Evolutionary conservation across 306 rosid species (phyloP).

Genomic region (Erythrophleum fordii): DNA sequence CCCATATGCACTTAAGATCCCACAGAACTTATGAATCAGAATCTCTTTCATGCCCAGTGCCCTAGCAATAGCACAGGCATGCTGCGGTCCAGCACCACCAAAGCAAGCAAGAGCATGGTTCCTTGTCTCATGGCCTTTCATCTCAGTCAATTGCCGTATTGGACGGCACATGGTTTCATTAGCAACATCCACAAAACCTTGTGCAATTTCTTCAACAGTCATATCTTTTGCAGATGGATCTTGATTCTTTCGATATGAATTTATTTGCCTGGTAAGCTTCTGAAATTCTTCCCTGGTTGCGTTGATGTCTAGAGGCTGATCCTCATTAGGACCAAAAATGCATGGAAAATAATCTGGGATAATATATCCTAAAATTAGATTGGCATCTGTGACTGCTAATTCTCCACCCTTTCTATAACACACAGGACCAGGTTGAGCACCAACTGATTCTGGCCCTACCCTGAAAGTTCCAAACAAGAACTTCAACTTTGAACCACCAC

Average conservation of each 20-base stretch:
- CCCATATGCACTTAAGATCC: constrained; percentile 93
- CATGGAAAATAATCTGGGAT: constrained; percentile 91
- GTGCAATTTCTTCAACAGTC: constrained; percentile 80
- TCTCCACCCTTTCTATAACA: constrained; percentile 90
- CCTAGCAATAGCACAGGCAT: constrained; percentile 94
- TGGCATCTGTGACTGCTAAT: constrained; percentile 91
- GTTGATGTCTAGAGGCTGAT: constrained; percentile 75
- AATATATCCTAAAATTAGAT: constrained; percentile 75
- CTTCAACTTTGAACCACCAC: constrained; percentile 94
- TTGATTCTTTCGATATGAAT: constrained; percentile 61
- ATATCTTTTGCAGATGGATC: constrained; percentile 72
- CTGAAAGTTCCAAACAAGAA: constrained; percentile 85
- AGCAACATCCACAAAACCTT: constrained; percentile 91
- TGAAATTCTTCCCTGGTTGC: constrained; percentile 68
- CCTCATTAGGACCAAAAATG: constrained; percentile 83
- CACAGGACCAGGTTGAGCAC: constrained; percentile 95
- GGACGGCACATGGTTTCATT: constrained; percentile 98
- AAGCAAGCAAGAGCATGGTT: constrained; percentile 96
- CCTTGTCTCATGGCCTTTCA: constrained; percentile 95
- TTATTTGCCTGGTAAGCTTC: constrained; percentile 73
- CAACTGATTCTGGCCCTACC: constrained; percentile 94
- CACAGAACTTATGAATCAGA: constrained; percentile 83
- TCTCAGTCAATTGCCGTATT: constrained; percentile 88
- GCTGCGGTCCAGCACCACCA: constrained; percentile 98
- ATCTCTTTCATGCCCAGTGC: constrained; percentile 92